Conservation (phyloP, 75 land plant genomes). For the Chamaecyparis obtusa region DNA sequence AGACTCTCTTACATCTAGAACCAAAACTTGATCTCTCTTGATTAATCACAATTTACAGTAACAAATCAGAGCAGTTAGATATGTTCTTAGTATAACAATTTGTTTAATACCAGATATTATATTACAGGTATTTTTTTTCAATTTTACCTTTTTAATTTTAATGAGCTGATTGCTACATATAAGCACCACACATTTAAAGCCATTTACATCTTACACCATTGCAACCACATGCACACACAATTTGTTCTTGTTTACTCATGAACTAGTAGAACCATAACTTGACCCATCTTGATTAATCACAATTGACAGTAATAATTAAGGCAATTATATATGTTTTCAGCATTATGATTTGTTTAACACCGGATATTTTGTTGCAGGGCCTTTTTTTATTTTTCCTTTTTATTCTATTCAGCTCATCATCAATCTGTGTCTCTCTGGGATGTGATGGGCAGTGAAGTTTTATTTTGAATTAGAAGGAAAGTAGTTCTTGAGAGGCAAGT, state of each 20-base stretch:
- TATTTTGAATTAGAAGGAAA: neutral
- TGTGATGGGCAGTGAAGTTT: neutral
- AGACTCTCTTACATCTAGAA: neutral
- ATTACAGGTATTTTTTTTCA: neutral
- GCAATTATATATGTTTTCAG: neutral
- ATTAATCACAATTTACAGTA: neutral
- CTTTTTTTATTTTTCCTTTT: neutral
- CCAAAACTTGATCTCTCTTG: neutral
- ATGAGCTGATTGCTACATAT: neutral
- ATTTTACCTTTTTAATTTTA: neutral
- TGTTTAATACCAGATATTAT: neutral
- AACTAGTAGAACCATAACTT: too few relatives aligned
- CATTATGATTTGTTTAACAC: too few relatives aligned
- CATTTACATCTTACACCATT: too few relatives aligned
- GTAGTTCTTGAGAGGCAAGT: neutral
- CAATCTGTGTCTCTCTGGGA: slow-evolving; percentile 4
- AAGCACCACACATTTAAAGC: neutral
- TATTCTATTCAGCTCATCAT: neutral
- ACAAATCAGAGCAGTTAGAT: neutral
- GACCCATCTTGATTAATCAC: too few relatives aligned
- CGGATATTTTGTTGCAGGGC: slow-evolving; percentile 23
- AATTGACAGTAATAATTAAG: neutral
- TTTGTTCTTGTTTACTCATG: too few relatives aligned
- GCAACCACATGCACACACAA: too few relatives aligned
- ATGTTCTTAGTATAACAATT: neutral